Percentiles rank a stretch among this genome's conserved stretches.
These are phyloP conservation scores for Prunus padus DNA, from an alignment of 306 rosid species.

Conservation along the genomic window DNA sequence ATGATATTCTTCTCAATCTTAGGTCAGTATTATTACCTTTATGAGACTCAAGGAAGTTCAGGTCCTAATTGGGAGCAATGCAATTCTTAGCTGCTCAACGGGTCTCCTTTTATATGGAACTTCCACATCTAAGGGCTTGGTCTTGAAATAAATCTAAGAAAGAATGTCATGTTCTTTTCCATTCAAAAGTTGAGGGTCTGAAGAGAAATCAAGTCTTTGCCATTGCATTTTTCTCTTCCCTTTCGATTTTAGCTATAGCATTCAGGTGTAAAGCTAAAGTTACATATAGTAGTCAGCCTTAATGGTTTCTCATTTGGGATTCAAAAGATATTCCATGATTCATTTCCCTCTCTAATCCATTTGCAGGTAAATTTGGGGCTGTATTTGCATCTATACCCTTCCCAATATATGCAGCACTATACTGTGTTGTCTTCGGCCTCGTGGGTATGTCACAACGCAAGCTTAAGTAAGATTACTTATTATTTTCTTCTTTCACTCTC, in stretches of 20 bases:
- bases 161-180: background rate
- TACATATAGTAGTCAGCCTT: no score
- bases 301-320: background rate
- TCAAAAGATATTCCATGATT: background rate
- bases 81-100: background rate
- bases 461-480: constrained; percentile 14
- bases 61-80: background rate
- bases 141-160: background rate
- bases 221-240: no score
- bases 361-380: constrained; percentile 92
- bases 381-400: constrained; percentile 96
- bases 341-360: constrained; percentile 11
- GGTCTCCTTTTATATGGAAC: background rate
- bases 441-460: constrained; percentile 54
- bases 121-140: background rate
- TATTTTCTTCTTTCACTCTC: background rate
- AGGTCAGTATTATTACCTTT: constrained; percentile 43
- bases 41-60: constrained; percentile 8
- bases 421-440: constrained; percentile 87
- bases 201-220: no score
- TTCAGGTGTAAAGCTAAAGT: no score
- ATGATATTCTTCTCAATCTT: constrained; percentile 94
- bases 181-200: background rate
- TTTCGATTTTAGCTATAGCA: no score
- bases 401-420: constrained; percentile 80